Base-by-base conservation (phyloP, 495 filamentous ascomycete species). In the Parathielavia hyrcaniae region DNA sequence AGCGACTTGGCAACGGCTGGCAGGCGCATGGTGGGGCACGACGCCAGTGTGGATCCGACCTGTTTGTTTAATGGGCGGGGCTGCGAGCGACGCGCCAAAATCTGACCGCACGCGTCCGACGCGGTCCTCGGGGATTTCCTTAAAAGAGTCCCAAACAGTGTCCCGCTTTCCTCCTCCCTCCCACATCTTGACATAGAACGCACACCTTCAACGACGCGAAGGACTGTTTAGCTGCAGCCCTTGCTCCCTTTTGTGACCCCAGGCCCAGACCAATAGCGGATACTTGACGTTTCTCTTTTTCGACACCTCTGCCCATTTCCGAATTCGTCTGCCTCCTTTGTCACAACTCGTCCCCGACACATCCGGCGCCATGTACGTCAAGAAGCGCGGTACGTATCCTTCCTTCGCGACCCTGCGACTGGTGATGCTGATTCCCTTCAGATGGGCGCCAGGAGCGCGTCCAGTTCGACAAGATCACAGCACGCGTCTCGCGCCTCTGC, bases 371-470 rank as follows among this genome's bases (percentile, higher is more conserved):
- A 83, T 83, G 80, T 83, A 76, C 69, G 80, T 83, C 65, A 75
- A 73, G 69, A 83, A 83, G 73, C 75, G 80, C 70, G 80, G 79
- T 81, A 77, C 64, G 78, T 77, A 56, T 47, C 16, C 51, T 12
- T 4, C 23, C 41, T 14, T 23, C 14, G 8, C 13, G 41, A 23
- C 3, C 8, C 14, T 20, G 12, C 20, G 1, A 12, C 35, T 17
- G 14, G 1, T 13, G 34, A 64, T 75, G 40, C 77, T 68, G 49
- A 58, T 23, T 26, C 14, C 43, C 2, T 32, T 6, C 50, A 97
- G 92, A 98, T 81, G 93, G 93, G 75, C 92, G 93, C 79, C 96
- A 97, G 80, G 93, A 98, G 83, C 93, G 93, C 73, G 93, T 98
- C 56, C 93, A 98, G 73, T 98, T 98, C 79, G 93, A 98, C 79